Base-by-base conservation (phyloP, 768 basidiomycete genomes). In the Leucosporidium yakuticum region DNA sequence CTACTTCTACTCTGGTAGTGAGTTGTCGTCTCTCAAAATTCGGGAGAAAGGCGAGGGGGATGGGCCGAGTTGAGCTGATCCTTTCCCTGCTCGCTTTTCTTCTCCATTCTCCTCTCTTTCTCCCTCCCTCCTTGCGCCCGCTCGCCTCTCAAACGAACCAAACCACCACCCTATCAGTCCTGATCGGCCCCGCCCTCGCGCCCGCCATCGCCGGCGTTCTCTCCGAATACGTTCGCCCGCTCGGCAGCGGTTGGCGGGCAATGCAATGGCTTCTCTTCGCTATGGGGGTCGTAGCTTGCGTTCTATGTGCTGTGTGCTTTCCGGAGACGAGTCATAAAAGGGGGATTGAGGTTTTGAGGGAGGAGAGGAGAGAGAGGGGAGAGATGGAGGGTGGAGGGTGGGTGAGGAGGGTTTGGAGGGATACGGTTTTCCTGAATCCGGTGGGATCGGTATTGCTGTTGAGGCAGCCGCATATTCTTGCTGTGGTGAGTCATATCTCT, bases 231-330 rank as follows among this genome's bases (percentile, higher is more conserved):
- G 69, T 64, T 4, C 49, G 60, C 15, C 73, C 71, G 31, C 54
- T 57, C 4, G 57, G 50, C 1, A 32, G 54, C 0, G 75, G 71
- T 6, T 76, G 75, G 75, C 60, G 68, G 9, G 59, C 68, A 19
- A 74, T 73, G 69, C 75, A 74, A 64, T 76, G 63, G 59, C 64
- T 74, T 1, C 51, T 76, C 14, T 62, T 63, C 14, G 71, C 32
- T 0, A 65, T 73, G 53, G 71, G 73, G 9, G 67, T 17, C 5
- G 32, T 63, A 9, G 69, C 68, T 12, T 59, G 32, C 2, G 23
- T 58, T 20, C 60, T 76, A 34, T 27, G 44, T 12, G 65, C 3
- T 31, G 70, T 55, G n/a, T 64, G 57, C 34, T 55, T 76, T 31
- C 71, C 71, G 32, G 71, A 73, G 29, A 73, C 71, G 21, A 54